A percentile compares a stretch with the other conserved stretches of the same genome.
Conservation (phyloP, 495 filamentous ascomycete species). For the Cladorrhinum samala region DNA sequence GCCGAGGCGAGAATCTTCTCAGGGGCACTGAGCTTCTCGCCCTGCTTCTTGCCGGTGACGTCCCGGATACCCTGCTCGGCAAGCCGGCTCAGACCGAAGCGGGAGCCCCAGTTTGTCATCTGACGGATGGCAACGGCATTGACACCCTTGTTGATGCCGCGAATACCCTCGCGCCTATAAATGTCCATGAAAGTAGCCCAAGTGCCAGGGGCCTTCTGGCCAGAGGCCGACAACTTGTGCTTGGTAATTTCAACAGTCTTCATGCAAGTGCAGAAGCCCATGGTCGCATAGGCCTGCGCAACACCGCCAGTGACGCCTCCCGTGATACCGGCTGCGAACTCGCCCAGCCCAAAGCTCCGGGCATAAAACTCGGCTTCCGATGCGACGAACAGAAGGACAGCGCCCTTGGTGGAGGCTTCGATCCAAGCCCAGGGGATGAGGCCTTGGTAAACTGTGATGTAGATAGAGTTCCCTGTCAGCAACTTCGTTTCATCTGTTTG, state of each 20-base stretch:
- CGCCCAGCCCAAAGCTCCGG: conserved; percentile 67
- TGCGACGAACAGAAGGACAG: conserved; percentile 97
- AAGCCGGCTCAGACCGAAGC: conserved; percentile 86
- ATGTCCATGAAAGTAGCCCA: conserved; percentile 95
- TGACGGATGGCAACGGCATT: conserved; percentile 97
- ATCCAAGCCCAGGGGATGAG: conserved; percentile 99
- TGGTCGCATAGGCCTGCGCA: conserved; percentile 96
- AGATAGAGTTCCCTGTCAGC: conserved; percentile 6
- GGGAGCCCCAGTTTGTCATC: conserved; percentile 98
- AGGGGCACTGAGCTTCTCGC: conserved; percentile 62
- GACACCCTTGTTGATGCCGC: conserved; percentile 95
- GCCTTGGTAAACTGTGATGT: conserved; percentile 84
- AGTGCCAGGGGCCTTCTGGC: conserved; percentile 79
- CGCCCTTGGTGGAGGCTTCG: conserved; percentile 98
- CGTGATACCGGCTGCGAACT: conserved; percentile 80
- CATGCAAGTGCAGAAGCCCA: conserved; percentile 99
- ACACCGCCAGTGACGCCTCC: conserved; percentile 94
- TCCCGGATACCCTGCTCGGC: conserved; percentile 84
- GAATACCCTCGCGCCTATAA: conserved; percentile 88
- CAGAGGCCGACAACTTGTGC: conserved; percentile 81
- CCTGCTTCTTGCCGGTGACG: conserved; percentile 70
- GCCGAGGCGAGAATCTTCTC: conserved; percentile 90
- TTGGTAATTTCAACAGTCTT: conserved; percentile 99
- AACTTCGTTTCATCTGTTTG: not conserved
- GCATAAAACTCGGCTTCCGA: conserved; percentile 96